Base-by-base conservation (phyloP, 2,329 filamentous ascomycete species). In the Stagonosporopsis cucurbitacearum region DNA sequence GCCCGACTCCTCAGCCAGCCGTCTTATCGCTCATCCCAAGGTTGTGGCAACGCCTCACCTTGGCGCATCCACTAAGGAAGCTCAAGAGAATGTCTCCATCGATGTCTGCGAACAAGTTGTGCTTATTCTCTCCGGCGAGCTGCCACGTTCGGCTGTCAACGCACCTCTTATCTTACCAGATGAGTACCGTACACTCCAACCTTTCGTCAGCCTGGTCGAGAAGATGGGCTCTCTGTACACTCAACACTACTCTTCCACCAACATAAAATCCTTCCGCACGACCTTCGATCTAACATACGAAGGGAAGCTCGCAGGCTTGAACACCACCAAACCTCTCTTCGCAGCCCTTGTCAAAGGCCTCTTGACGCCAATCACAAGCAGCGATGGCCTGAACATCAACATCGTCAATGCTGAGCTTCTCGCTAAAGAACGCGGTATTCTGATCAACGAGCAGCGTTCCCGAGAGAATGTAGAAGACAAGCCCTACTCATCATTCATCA, bases 61-160 rank as follows among this genome's bases (percentile, higher is more conserved):
- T 0, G 90, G 90, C 7, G 91, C 91, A 0, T 91, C 87, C 0
- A 95, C 91, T 0, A 83, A 89, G 30, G 91, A 95, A 80, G 91
- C 91, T 0, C 90, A 95, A 72, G 90, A 94, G 68, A 93, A 92
- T 58, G 90, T 93, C 3, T 90, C 88, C 1, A 84, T 93, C 59
- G 91, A 94, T 65, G 91, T 94, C 8, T 94, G 90, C 73, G 87
- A 88, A 30, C 90, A 95, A 75, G 89, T 93, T 12, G 81, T 90
- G 0, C 84, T 88, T 54, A 91, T 94, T 37, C 79, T 95, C 2
- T 80, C 81, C 0, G 90, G 90, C 3, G 88, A 88, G 0, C 80
- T 93, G 1, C 90, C 91, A 0, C 89, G 89, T 1, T 86, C 84
- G 19, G 90, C 90, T 5, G 90, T 94, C 69, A 94, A 95, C 62